A percentile compares a stretch with the other conserved stretches of the same genome.
Conservation (phyloP, 345 rosid genomes). For the Mallotus nudiflorus region DNA sequence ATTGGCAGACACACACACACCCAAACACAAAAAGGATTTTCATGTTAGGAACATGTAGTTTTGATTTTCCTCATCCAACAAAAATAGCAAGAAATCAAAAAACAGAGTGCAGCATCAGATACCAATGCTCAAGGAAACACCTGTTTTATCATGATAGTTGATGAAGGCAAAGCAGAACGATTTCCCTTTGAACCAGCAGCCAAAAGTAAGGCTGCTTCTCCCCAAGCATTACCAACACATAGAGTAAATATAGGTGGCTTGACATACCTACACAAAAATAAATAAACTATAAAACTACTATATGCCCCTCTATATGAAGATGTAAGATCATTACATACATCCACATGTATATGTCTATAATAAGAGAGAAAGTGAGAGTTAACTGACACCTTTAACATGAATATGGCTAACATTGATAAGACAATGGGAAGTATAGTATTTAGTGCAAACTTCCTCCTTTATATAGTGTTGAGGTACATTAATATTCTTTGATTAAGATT, state of each 20-base stretch:
- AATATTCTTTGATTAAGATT: background rate
- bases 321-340: background rate
- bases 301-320: background rate
- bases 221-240: constrained; percentile 98
- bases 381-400: background rate
- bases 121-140: constrained; percentile 27
- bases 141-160: constrained; percentile 74
- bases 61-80: constrained; percentile 2
- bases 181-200: constrained; percentile 67
- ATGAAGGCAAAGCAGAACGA: constrained; percentile 66
- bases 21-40: background rate
- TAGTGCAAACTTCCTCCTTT: background rate
- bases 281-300: background rate
- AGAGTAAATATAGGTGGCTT: constrained; percentile 92
- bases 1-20: constrained; percentile 23
- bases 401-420: background rate
- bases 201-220: constrained; percentile 92
- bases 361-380: background rate
- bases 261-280: constrained; percentile 52
- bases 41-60: background rate
- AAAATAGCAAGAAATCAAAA: constrained; percentile 3
- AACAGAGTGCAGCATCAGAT: constrained; percentile 16
- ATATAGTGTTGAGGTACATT: background rate
- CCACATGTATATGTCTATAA: background rate
- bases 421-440: background rate